A percentile compares a stretch with the other conserved stretches of the same genome.
These are phyloP conservation scores for Oryza longistaminata DNA, from an alignment of 176 grass and related monocot species.

Conservation along the genomic window DNA sequence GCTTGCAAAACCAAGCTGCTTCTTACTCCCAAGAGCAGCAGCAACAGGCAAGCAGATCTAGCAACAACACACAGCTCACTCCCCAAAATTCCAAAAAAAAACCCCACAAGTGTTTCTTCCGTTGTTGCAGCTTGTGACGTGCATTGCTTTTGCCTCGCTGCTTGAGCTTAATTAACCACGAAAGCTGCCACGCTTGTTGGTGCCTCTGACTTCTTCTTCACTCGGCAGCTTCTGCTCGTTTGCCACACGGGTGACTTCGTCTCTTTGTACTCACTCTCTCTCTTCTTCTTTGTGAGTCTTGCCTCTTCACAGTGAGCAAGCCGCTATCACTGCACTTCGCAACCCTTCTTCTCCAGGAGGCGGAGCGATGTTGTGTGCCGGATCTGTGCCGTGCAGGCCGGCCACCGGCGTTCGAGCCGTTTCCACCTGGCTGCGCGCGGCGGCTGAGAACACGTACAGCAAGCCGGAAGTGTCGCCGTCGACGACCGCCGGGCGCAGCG, in stretches of 20 bases:
- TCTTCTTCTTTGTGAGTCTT: background rate
- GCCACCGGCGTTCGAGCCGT: too few species aligned
- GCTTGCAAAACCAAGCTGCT: slow-evolving; percentile 42
- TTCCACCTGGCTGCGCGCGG: too few species aligned
- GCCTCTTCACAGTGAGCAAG: slow-evolving; percentile 42
- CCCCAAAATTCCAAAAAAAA: background rate
- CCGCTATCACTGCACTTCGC: background rate
- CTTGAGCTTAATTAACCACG: slow-evolving; percentile 28
- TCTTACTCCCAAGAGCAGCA: slow-evolving; percentile 22
- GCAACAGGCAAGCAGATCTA: background rate
- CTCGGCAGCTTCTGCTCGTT: background rate
- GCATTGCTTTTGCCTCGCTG: background rate
- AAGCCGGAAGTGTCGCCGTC: too few species aligned
- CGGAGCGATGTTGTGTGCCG: too few species aligned
- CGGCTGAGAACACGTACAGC: too few species aligned
- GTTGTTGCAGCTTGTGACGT: slow-evolving; percentile 4
- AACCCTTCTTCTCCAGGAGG: background rate
- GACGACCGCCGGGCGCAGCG: too few species aligned
- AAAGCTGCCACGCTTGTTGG: background rate
- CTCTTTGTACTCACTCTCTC: slow-evolving; percentile 16
- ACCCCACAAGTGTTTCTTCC: background rate
- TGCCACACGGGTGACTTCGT: background rate
- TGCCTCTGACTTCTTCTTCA: background rate
- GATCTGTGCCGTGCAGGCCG: too few species aligned
- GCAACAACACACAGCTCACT: background rate